Base-by-base conservation (phyloP, 768 basidiomycete species). In the Podaxis sp. region DNA sequence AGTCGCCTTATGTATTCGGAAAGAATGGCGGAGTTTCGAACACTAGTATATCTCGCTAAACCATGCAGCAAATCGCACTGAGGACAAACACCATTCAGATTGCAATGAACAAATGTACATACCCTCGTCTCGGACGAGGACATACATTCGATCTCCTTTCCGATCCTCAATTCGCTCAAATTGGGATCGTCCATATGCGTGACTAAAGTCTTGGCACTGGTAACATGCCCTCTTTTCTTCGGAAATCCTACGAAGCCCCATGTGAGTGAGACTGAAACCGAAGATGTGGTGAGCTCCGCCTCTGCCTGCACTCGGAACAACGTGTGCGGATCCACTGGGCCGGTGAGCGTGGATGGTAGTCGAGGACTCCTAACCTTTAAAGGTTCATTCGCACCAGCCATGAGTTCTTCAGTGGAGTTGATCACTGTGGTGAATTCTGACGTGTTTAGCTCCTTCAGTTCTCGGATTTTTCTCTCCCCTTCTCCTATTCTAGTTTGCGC, bases 81-180 rank as follows among this genome's bases (percentile, higher is more conserved):
- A n/a, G 9, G n/a, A 44, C 32, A 47, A 37, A n/a, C 18, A 44
- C 57, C 64, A 27, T 51, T 11, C 46, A 32, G 32, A 42, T 10
- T 21, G 36, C 36, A 62, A 32, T 9, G 28, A 32, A 32, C 38
- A 59, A 25, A 25, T 40, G 50, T 25, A 62, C 70, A 57, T 67
- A 78, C 82, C 82, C 61, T 81, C 73, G 38, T 83, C 78, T 35
- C 76, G 77, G 16, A 85, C 72, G 4, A 79, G 77, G 2, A 88
- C 72, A 5, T 73, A 68, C 16, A 89, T 66, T 32, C 73, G 69
- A 3, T 67, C 59, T 3, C 77, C 79, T 9, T 72, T 67, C 38
- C 78, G 77, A 59, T 90, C 87, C 64, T 83, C 74, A 14, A 89
- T 66, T 40, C 73, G 72, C 52, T 79, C 70, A 58, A 79, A 89